phyloP scores from a whole-genome alignment of 2,329 filamentous ascomycete species.

The Podosphaera fusca region DNA sequence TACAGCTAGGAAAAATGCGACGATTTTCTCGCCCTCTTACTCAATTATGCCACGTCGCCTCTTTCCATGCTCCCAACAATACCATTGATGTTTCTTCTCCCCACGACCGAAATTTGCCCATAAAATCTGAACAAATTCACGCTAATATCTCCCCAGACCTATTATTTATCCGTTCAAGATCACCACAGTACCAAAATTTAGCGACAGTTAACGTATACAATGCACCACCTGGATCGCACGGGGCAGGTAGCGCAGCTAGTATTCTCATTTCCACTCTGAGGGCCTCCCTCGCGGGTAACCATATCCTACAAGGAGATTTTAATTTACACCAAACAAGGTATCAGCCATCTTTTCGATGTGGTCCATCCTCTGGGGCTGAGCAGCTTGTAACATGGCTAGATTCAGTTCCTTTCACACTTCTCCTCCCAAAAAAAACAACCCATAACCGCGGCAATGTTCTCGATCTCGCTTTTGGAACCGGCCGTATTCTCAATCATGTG shows the following conservation, averaged over 20 bases:
- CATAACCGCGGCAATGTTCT: not conserved
- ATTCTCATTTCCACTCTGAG: not conserved
- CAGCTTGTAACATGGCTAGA: not conserved
- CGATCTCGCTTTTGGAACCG: not conserved
- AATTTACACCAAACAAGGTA: not conserved
- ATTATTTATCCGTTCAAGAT: not conserved
- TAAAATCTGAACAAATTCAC: not conserved
- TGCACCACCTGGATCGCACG: not conserved
- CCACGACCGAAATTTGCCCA: too few relatives aligned
- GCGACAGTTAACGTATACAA: not conserved
- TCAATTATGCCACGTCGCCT: too few relatives aligned
- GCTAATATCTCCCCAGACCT: not conserved
- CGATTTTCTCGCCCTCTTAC: too few relatives aligned
- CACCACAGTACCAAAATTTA: not conserved
- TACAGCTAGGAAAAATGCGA: too few relatives aligned
- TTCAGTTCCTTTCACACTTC: not conserved
- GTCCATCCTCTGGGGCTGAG: not conserved
- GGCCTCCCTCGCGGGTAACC: not conserved
- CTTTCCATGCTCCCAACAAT: too few relatives aligned
- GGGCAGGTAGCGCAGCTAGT: not conserved
- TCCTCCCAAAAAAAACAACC: not conserved
- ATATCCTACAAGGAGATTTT: not conserved
- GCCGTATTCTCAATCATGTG: not conserved
- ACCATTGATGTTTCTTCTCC: too few relatives aligned
- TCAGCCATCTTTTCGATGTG: not conserved